Conservation (phyloP, 225 moss, liverwort and hornwort species). For the Polytrichum commune region DNA sequence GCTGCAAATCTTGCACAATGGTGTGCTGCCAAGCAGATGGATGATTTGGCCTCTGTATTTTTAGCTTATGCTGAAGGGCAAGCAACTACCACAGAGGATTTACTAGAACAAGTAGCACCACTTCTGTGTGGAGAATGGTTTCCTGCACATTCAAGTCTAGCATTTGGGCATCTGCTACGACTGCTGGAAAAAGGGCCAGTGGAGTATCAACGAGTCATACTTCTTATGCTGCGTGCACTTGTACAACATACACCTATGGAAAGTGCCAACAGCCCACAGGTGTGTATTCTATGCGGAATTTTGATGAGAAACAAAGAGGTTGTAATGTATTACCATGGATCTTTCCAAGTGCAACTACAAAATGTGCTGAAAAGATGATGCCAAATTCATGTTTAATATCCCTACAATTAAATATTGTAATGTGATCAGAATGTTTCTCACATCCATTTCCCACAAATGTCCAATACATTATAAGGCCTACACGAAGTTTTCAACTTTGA, state of each 20-base stretch:
- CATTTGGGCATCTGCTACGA: slow-evolving; percentile 92
- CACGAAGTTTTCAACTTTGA: no score
- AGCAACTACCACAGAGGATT: slow-evolving; percentile 74
- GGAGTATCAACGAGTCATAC: slow-evolving; percentile 94
- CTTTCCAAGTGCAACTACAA: background rate
- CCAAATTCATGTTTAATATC: no score
- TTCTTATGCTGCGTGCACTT: slow-evolving; percentile 91
- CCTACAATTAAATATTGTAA: no score
- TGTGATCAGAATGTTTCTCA: no score
- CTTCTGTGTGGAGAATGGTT: slow-evolving; percentile 94
- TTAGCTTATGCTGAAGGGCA: slow-evolving; percentile 93
- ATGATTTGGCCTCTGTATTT: slow-evolving; percentile 80
- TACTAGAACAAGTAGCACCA: slow-evolving; percentile 87
- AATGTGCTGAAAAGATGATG: no score
- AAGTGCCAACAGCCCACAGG: slow-evolving; percentile 91
- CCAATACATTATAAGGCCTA: no score
- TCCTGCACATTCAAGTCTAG: slow-evolving; percentile 90
- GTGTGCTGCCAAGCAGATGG: slow-evolving; percentile 93
- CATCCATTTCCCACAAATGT: no score
- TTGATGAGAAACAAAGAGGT: background rate
- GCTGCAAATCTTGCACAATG: slow-evolving; percentile 98
- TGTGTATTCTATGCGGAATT: slow-evolving; percentile 6
- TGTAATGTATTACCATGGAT: background rate
- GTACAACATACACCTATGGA: slow-evolving; percentile 92
- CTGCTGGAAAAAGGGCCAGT: slow-evolving; percentile 95